These are phyloP conservation scores for Phaeosphaeriaceae sp. DNA, from an alignment of 2,329 filamentous ascomycete species.

Conservation along the genomic window DNA sequence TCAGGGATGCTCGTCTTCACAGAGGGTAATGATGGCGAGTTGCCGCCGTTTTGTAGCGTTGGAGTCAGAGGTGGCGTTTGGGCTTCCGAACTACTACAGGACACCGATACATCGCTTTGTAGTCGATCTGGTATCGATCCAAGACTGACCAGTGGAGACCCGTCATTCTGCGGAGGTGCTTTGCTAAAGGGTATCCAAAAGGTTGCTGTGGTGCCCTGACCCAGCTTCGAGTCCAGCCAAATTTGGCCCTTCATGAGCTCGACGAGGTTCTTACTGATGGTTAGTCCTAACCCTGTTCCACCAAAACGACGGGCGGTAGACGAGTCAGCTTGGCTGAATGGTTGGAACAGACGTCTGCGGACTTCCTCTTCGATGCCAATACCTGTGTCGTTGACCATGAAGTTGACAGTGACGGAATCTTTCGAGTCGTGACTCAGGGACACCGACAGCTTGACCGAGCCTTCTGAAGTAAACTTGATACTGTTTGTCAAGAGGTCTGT, in stretches of 20 bases:
- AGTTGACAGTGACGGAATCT: conserved; percentile 72
- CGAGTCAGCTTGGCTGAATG: conserved; percentile 82
- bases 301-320: conserved; percentile 81
- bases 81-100: conserved; percentile 71
- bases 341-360: conserved; percentile 74
- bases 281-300: conserved; percentile 78
- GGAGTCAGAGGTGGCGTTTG: conserved; percentile 53
- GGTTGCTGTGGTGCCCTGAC: conserved; percentile 73
- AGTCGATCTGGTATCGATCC: conserved; percentile 72
- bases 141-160: conserved; percentile 65
- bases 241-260: conserved; percentile 83
- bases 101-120: conserved; percentile 64
- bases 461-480: conserved; percentile 50
- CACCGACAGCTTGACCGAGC: conserved; percentile 65
- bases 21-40: conserved; percentile 32
- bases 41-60: conserved; percentile 29
- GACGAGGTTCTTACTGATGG: conserved; percentile 78
- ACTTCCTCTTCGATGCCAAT: conserved; percentile 84
- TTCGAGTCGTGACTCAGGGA: conserved; percentile 68
- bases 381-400: conserved; percentile 77
- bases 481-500: conserved; percentile 67
- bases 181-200: conserved; percentile 82
- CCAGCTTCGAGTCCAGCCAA: conserved; percentile 69
- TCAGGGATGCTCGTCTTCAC: conserved; percentile 34
- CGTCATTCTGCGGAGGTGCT: conserved; percentile 61